phyloP scores from a whole-genome alignment of 768 basidiomycete genomes.

The Trametes gibbosa region DNA sequence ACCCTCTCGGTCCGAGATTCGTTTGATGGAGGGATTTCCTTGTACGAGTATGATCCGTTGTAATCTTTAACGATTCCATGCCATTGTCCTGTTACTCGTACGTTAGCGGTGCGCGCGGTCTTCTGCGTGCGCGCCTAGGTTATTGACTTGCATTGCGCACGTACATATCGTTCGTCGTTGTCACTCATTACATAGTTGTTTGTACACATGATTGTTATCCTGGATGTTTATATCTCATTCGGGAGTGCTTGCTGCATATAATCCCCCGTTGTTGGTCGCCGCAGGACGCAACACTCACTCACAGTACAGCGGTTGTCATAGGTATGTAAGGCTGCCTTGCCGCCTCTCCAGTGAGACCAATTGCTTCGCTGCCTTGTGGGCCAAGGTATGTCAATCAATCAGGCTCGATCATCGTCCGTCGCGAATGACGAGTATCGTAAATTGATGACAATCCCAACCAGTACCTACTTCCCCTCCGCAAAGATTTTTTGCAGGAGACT shows the following conservation, averaged over 20 bases:
- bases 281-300: no score
- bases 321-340: no score
- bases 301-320: no score
- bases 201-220: conserved; percentile 8
- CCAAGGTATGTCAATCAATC: no score
- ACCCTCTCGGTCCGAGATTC: background rate
- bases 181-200: conserved; percentile 10
- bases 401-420: no score
- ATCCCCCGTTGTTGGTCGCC: no score
- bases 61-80: conserved; percentile 3
- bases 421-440: no score
- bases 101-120: background rate
- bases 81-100: conserved; percentile 3
- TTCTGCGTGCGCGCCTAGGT: background rate
- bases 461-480: no score
- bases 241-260: background rate
- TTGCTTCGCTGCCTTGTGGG: no score
- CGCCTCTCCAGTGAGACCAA: no score
- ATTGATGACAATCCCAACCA: no score
- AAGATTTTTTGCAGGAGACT: no score
- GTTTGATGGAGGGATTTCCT: background rate
- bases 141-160: background rate
- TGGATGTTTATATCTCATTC: background rate
- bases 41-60: conserved; percentile 12
- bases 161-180: background rate